These are phyloP conservation scores for Chaetothyriales sp. DNA, from an alignment of 2,329 filamentous ascomycete species.

Conservation along the genomic window DNA sequence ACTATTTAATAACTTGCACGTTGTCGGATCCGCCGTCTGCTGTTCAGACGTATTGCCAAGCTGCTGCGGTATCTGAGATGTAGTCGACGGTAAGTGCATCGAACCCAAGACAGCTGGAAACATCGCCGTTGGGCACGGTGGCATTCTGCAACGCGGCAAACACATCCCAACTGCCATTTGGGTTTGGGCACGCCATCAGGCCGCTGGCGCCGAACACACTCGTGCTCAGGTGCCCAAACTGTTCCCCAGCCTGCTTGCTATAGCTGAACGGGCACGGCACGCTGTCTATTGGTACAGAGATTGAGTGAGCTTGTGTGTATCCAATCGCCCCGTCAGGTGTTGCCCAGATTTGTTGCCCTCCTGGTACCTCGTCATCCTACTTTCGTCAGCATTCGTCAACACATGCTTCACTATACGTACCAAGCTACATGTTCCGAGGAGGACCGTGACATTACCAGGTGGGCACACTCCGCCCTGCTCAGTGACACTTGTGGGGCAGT, in stretches of 20 bases:
- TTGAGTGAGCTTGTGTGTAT: conserved; percentile 45
- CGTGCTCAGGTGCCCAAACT: conserved; percentile 22
- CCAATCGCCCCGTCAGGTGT: conserved; percentile 39
- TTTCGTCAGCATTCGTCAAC: neutral
- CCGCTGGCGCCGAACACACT: conserved; percentile 24
- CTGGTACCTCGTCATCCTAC: conserved; percentile 43
- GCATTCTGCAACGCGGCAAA: conserved; percentile 29
- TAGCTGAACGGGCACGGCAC: conserved; percentile 37
- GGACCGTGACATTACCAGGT: conserved; percentile 34
- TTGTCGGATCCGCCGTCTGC: neutral
- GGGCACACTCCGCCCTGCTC: conserved; percentile 28
- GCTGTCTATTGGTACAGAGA: conserved; percentile 38
- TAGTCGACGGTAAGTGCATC: conserved; percentile 24
- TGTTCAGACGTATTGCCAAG: conserved; percentile 30
- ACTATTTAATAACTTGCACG: neutral
- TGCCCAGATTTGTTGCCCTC: conserved; percentile 50
- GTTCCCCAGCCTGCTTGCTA: conserved; percentile 18
- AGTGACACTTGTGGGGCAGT: conserved; percentile 33
- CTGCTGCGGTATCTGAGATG: conserved; percentile 16
- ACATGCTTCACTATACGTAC: conserved; percentile 10
- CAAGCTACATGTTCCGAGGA: conserved; percentile 25
- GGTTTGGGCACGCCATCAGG: conserved; percentile 32
- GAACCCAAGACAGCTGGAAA: conserved; percentile 28
- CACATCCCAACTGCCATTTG: conserved; percentile 26
- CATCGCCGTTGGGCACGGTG: conserved; percentile 26